Base-by-base conservation (phyloP, 148 eudicot genomes). In the Rhododendron mucronatum region DNA sequence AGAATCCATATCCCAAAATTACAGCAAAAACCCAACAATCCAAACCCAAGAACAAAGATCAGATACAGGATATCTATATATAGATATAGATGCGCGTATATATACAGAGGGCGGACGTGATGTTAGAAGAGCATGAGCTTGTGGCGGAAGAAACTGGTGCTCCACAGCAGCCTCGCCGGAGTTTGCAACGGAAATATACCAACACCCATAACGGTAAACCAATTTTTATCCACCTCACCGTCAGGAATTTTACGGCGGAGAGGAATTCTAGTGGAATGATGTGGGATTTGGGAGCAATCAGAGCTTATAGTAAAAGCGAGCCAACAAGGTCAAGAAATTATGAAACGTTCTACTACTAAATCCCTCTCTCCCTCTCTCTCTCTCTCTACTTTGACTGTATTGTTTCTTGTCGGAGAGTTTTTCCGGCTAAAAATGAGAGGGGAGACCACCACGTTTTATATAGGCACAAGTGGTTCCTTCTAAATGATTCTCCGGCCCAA, bases 121-220 rank as follows among this genome's bases (percentile, higher is more conserved):
- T 84, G 57, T 92, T 90, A 94, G 88, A 94, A 93, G 50, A 94
- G 89, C 97, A 92, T 94, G 90, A 92, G 90, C 95, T 92, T 93
- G 84, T 94, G 98, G 91, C 98, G 98, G 85, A 94, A 94, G 92
- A 94, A 94, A 87, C 98, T 94, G 63, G 95, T 92, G 50, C 94
- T 92, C 98, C 98, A 94, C 11, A 94, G 91, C 84, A 94, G 88
- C 91, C 98, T 93, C 47, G 98, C 94, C 82, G 95, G 98, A 65
- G 91, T 87, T 20, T 92, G 92, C 90, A 94, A 90, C 88, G 95
- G 98, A 89, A 94, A 93, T 44, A 93, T 93, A 71, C 94, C 91
- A 91, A 93, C 93, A 87, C 98, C 98, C 98, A 94, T 94, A 91
- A 90, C 87, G 78, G 87, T 81, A 28, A 41, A 55, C 50, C 35